phyloP scores from a whole-genome alignment of 2,329 filamentous ascomycete genomes.

The Cladosporium sp. region DNA sequence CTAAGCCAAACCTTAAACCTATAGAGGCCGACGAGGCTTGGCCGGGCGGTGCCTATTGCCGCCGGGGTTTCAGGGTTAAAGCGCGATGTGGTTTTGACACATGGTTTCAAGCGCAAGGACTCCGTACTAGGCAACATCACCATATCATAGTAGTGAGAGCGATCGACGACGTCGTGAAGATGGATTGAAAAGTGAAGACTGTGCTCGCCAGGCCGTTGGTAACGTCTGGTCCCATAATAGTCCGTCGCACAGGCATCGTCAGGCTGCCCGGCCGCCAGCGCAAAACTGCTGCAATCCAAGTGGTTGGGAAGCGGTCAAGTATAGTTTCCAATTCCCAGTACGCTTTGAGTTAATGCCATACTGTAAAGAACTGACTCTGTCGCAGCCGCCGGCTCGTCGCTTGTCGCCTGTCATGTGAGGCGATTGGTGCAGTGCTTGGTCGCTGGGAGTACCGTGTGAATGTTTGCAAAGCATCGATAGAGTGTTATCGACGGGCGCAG shows the following conservation, averaged over 20 bases:
- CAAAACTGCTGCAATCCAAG: background rate
- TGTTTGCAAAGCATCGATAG: background rate
- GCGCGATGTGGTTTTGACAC: conserved; percentile 6
- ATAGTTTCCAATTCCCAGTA: background rate
- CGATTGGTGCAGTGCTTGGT: background rate
- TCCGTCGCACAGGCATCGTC: background rate
- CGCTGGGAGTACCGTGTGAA: background rate
- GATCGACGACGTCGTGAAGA: background rate
- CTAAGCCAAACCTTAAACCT: conserved; percentile 20
- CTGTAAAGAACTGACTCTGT: background rate
- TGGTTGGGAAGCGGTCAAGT: conserved; percentile 8
- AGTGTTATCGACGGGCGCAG: background rate
- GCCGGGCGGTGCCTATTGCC: conserved; percentile 9
- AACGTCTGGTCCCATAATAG: background rate
- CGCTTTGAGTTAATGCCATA: background rate
- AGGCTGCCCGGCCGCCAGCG: background rate
- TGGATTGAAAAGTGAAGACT: background rate
- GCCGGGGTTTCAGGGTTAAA: conserved; percentile 18
- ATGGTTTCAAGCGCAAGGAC: background rate
- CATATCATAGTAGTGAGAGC: background rate
- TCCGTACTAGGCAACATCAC: background rate
- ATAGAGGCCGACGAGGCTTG: conserved; percentile 14
- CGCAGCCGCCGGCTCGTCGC: background rate
- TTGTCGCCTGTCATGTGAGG: background rate
- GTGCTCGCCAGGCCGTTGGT: background rate